Percentiles rank a stretch among this genome's conserved stretches.
phyloP scores from a whole-genome alignment of 1,139 yeast species.

The Schwanniomyces etchellsii region DNA sequence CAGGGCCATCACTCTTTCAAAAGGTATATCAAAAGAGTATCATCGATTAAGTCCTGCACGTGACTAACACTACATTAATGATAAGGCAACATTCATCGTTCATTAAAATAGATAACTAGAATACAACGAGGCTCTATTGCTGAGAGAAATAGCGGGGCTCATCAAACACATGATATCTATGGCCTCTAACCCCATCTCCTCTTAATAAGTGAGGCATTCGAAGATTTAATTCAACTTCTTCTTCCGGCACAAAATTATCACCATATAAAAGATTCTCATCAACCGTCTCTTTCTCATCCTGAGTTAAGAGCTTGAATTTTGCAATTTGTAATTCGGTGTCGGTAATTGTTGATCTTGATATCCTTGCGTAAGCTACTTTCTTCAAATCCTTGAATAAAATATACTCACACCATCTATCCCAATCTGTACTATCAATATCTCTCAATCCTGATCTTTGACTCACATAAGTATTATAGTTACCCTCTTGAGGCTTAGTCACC shows the following conservation, averaged over 20 bases:
- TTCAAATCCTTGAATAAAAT: conserved; percentile 80
- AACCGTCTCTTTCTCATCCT: conserved; percentile 30
- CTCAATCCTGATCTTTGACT: conserved; percentile 80
- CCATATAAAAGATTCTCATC: conserved; percentile 48
- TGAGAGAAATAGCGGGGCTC: conserved; percentile 68
- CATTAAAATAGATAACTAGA: too few species aligned
- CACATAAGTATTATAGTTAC: conserved; percentile 89
- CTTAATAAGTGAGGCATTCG: conserved; percentile 78
- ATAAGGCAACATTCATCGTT: too few species aligned
- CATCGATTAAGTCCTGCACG: too few species aligned
- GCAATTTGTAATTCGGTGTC: conserved; percentile 97
- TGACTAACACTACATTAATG: too few species aligned
- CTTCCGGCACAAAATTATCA: conserved; percentile 50
- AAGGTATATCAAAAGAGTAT: too few species aligned
- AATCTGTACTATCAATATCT: conserved; percentile 88
- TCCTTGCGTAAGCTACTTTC: conserved; percentile 91
- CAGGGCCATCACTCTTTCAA: too few species aligned
- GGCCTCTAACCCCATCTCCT: conserved; percentile 96
- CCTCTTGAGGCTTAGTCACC: conserved; percentile 81
- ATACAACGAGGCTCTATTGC: background rate
- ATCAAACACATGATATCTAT: conserved; percentile 88
- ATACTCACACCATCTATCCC: conserved; percentile 99
- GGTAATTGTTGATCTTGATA: conserved; percentile 88
- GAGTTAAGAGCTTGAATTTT: conserved; percentile 64
- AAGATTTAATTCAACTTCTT: conserved; percentile 52